Evolutionary conservation across 441 rosid species (phyloP), one percentile per base, ranked within the genome.

Genomic region (Kokia cookei): DNA sequence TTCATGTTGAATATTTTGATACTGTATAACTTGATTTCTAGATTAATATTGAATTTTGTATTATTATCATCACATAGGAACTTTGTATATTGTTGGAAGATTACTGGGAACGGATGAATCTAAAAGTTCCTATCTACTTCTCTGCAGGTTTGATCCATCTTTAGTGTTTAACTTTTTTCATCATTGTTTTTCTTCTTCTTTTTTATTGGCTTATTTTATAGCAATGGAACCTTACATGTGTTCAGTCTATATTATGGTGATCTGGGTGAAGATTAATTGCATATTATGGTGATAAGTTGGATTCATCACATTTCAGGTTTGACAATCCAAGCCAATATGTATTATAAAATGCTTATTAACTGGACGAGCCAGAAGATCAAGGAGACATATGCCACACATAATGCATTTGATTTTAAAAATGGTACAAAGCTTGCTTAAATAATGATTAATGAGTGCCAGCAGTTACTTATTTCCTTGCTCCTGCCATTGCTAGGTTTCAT

Each of bases 281-380:
- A 32, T 32, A 5, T 50, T 69, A 37, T 12, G 62, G 75, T 82
- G 26, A 73, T 60, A 53, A 61, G 64, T 73, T 50, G 59, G 55
- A 74, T 78, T 48, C 48, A 10, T 74, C 26, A 26, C 51, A 74
- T 82, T 85, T 76, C 84, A 95, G 99, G 98, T 82, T 89, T 93
- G 83, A 96, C 99, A 26, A 88, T 90, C 82, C 99, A 93, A 89
- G 98, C 99, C 51, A 96, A 96, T 74, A 88, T 93, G 97, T 96
- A 96, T 73, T 96, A 96, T 82, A 92, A 93, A 82, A 96, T 91
- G 95, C 97, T 96, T 69, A 88, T 96, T 69, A 86, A 90, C 79
- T 96, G 99, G 99, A 90, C 99, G 48, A 96, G 97, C 87, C 94
- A 96, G 84, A 89, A 87, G 77, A 89, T 96, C 79, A 96, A 92